Evolutionary conservation across 345 rosid species (phyloP), one percentile per base, ranked within the genome.

Genomic region (Leavenworthia alabamica): DNA sequence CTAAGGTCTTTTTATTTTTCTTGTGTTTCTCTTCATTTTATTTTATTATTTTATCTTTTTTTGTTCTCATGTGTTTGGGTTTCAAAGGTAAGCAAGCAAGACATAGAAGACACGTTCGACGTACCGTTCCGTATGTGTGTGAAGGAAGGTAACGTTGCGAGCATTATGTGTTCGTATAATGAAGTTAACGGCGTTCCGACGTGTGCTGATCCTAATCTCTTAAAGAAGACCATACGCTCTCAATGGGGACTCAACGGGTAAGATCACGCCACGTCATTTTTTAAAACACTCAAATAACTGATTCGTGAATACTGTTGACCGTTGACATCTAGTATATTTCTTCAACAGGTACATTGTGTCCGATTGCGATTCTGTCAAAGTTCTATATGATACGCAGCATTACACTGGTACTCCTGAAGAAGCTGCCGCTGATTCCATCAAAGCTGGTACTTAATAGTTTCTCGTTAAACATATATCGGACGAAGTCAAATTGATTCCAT

Each of bases 161-260:
- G 98, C 46, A 82, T 92, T 8, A 89, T 86, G 97, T 92, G 96
- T 73, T 84, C 98, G 4, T 92, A 92, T 72, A 92, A 89, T 37
- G 83, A 86, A 43, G 94, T 92, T 36, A 92, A 92, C 23, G 98
- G 96, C 0, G 61, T 82, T 56, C 98, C 95, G 3, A 80, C 93
- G 3, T 86, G 97, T 62, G 97, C 97, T 0, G 85, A 92, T 70
- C 92, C 90, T 8, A 71, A 80, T 24, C 83, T 86, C 14, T 81
- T 91, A 0, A 50, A 63, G 66, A 80, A 73, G 27, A 78, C 83
- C 1, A 62, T 91, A 20, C 84, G 99, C 3, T 75, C 69, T 4
- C 75, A 75, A 12, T 92, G 98, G 97, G 75, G 79, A 8, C 88
- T 92, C 44, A 75, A 84, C 35, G 97, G 99, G 99, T 89, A 78